These are phyloP conservation scores for Pezicula neosporulosa DNA, from an alignment of 2,329 filamentous ascomycete genomes.

Conservation along the genomic window DNA sequence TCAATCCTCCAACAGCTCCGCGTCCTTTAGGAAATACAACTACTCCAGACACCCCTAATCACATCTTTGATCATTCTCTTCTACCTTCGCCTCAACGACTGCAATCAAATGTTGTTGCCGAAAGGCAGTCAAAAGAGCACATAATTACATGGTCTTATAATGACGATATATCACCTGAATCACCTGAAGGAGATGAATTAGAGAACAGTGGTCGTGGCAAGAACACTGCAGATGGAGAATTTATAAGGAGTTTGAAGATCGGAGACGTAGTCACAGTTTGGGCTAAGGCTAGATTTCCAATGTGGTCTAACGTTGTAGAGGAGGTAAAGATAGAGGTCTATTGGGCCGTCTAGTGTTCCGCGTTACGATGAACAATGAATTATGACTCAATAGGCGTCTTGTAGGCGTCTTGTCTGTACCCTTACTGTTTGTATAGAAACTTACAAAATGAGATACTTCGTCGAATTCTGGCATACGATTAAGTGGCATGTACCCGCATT, in stretches of 20 bases:
- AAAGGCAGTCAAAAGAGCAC: constrained; percentile 35
- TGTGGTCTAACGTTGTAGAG: constrained; percentile 50
- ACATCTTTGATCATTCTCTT: constrained; percentile 33
- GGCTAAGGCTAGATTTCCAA: constrained; percentile 53
- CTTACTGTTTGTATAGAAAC: no score
- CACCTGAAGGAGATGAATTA: constrained; percentile 32
- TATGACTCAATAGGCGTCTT: background rate
- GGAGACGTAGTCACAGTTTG: constrained; percentile 61
- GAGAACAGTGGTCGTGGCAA: constrained; percentile 44
- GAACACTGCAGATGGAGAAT: constrained; percentile 48
- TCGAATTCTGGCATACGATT: no score
- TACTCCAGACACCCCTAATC: background rate
- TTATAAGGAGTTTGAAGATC: constrained; percentile 51
- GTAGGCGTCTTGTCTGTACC: no score
- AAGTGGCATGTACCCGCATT: no score
- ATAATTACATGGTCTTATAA: constrained; percentile 50
- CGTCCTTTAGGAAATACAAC: background rate
- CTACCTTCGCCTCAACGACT: constrained; percentile 32
- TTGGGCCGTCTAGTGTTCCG: constrained; percentile 39
- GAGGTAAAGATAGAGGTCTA: constrained; percentile 52
- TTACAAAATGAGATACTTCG: no score
- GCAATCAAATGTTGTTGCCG: constrained; percentile 46
- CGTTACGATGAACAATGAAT: background rate
- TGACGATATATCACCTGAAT: constrained; percentile 44
- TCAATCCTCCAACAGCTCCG: constrained; percentile 3